Evolutionary conservation across 2,329 filamentous ascomycete genomes (phyloP).

Genomic region (Colletotrichum incanum): DNA sequence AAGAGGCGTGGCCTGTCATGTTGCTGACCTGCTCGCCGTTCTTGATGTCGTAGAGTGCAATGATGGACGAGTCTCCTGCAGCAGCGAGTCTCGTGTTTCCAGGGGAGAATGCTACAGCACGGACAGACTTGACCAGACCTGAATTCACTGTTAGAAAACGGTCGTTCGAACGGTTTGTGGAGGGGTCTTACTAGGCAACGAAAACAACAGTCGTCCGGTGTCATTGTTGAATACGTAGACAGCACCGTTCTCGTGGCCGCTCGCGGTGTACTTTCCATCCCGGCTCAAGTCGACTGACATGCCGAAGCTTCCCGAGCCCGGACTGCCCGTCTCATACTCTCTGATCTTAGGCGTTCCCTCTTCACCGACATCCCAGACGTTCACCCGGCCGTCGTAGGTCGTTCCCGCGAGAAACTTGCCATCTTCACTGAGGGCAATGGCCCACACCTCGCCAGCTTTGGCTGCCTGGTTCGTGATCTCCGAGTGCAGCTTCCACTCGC

Average conservation of each 20-base stretch:
- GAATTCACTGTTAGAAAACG: not conserved
- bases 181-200: conserved; percentile 78
- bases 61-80: conserved; percentile 89
- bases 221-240: conserved; percentile 97
- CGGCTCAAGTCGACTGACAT: conserved; percentile 85
- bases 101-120: conserved; percentile 90
- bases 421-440: conserved; percentile 86
- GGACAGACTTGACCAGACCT: conserved; percentile 90
- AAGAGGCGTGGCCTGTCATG: conserved; percentile 83
- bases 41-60: conserved; percentile 91
- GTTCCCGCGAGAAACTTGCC: conserved; percentile 90
- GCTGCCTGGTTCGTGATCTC: conserved; percentile 62
- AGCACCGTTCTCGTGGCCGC: conserved; percentile 91
- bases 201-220: conserved; percentile 87
- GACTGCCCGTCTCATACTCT: conserved; percentile 84
- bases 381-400: conserved; percentile 88
- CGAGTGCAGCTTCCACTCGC: conserved; percentile 67
- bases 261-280: conserved; percentile 90
- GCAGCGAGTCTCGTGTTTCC: conserved; percentile 88
- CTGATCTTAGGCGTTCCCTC: conserved; percentile 76
- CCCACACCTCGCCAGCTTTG: conserved; percentile 85
- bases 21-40: conserved; percentile 95
- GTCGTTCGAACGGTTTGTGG: too few species aligned
- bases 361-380: conserved; percentile 83
- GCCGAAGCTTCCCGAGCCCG: conserved; percentile 88